Percentiles rank a stretch among this genome's conserved stretches.
Evolutionary conservation across 768 basidiomycete species (phyloP).

Genomic region (Favolaschia claudopus): DNA sequence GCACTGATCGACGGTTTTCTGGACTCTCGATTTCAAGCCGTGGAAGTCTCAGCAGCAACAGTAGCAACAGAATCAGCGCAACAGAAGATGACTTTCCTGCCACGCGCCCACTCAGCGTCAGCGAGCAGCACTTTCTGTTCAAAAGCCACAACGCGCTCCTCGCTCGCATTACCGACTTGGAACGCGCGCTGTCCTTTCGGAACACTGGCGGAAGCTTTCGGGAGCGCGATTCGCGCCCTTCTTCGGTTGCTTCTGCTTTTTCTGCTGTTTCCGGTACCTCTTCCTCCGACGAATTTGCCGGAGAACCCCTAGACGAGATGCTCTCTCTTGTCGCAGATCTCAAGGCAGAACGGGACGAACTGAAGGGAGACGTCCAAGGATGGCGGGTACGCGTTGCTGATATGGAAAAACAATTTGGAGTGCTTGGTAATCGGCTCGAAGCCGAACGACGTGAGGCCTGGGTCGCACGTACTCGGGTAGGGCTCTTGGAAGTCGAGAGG

Average conservation of each 20-base stretch:
- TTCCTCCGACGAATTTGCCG: slow-evolving; percentile 41
- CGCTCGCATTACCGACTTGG: slow-evolving; percentile 82
- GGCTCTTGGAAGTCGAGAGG: slow-evolving; percentile 74
- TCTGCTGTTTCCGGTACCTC: slow-evolving; percentile 39
- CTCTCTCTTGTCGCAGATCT: slow-evolving; percentile 76
- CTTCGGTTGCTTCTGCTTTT: slow-evolving; percentile 58
- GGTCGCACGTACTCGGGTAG: slow-evolving; percentile 78
- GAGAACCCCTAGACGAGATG: slow-evolving; percentile 80
- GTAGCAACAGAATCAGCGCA: slow-evolving; percentile 34
- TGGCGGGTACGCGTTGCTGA: slow-evolving; percentile 83
- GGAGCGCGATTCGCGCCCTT: slow-evolving; percentile 49
- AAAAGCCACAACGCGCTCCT: slow-evolving; percentile 86
- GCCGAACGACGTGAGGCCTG: slow-evolving; percentile 84
- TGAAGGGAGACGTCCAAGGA: slow-evolving; percentile 87
- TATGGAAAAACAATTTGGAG: slow-evolving; percentile 72
- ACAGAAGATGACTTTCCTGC: slow-evolving; percentile 51
- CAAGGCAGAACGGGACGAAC: slow-evolving; percentile 88
- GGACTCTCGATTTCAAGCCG: slow-evolving; percentile 33
- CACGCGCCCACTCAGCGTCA: slow-evolving; percentile 64
- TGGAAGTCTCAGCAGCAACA: slow-evolving; percentile 35
- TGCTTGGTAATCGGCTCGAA: slow-evolving; percentile 75
- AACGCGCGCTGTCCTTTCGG: slow-evolving; percentile 65
- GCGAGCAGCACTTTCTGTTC: slow-evolving; percentile 87
- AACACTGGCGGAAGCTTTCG: slow-evolving; percentile 42
- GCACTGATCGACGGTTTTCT: slow-evolving; percentile 49